These are phyloP conservation scores for Ophiostoma sp. DNA, from an alignment of 2,329 filamentous ascomycete species.

Conservation along the genomic window DNA sequence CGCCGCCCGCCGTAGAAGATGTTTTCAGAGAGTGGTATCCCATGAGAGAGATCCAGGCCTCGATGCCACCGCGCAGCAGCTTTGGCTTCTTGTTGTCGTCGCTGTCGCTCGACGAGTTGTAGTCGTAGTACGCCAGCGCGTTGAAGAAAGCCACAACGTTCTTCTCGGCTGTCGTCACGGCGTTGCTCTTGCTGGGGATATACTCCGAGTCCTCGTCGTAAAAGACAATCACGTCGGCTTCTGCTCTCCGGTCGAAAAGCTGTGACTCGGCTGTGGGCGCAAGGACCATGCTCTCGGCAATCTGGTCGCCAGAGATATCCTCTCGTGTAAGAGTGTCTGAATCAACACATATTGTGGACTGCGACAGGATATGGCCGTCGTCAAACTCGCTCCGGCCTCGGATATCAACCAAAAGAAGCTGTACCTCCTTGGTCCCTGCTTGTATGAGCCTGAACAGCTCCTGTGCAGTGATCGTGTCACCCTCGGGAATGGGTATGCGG, in stretches of 20 bases:
- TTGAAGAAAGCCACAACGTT: constrained; percentile 70
- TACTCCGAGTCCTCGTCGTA: constrained; percentile 68
- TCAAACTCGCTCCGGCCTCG: constrained; percentile 76
- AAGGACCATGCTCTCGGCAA: constrained; percentile 64
- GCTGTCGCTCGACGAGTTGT: constrained; percentile 32
- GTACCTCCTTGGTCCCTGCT: constrained; percentile 46
- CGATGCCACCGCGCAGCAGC: constrained; percentile 73
- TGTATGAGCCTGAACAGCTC: constrained; percentile 67
- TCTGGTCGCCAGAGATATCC: constrained; percentile 57
- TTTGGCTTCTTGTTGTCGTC: constrained; percentile 55
- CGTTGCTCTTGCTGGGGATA: constrained; percentile 39
- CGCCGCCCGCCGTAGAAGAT: constrained; percentile 32
- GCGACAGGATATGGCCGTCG: constrained; percentile 79
- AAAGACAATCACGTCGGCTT: constrained; percentile 83
- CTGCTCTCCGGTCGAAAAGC: constrained; percentile 65
- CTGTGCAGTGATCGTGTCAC: constrained; percentile 59
- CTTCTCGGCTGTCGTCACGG: constrained; percentile 34
- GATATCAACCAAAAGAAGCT: constrained; percentile 80
- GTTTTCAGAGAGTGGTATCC: constrained; percentile 59
- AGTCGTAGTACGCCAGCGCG: constrained; percentile 78
- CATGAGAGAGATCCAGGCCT: constrained; percentile 81
- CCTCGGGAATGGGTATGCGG: constrained; percentile 47
- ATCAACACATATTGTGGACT: constrained; percentile 83
- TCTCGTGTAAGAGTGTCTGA: constrained; percentile 66
- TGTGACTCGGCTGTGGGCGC: constrained; percentile 68